These are phyloP conservation scores for Picochlorum sp. DNA, from an alignment of 139 green algal genomes.

Conservation along the genomic window DNA sequence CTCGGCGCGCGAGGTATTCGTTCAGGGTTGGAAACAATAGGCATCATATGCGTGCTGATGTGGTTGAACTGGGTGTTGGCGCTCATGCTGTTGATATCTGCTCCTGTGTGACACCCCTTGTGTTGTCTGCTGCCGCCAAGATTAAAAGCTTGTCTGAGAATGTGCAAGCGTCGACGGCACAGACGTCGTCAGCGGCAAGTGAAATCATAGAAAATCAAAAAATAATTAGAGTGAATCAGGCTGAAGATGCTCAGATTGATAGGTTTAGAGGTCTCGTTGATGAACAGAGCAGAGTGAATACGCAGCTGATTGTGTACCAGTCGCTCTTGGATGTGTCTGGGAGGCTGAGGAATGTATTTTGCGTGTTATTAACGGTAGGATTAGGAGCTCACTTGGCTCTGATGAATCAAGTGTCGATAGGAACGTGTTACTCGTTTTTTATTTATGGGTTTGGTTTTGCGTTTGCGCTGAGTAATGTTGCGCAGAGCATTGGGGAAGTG, in stretches of 20 bases:
- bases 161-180: conserved; percentile 5
- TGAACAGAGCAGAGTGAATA: not conserved
- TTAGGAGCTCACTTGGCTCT: conserved; percentile 26
- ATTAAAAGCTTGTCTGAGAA: conserved; percentile 13
- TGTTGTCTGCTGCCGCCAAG: not conserved
- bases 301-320: conserved; percentile 2
- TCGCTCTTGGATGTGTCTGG: conserved; percentile 22
- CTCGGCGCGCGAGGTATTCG: conserved; percentile 23
- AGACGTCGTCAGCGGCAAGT: conserved; percentile 8
- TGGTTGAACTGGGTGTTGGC: conserved; percentile 21
- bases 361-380: conserved; percentile 22
- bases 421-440: conserved; percentile 29
- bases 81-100: conserved; percentile 14
- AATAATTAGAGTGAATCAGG: conserved; percentile 15
- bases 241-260: conserved; percentile 14
- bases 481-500: conserved; percentile 11
- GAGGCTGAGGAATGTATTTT: conserved; percentile 27
- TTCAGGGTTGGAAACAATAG: conserved; percentile 22
- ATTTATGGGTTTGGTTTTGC: conserved; percentile 18
- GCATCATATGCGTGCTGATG: conserved; percentile 12
- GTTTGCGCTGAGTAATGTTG: conserved; percentile 28
- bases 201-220: conserved; percentile 29
- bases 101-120: conserved; percentile 24
- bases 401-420: conserved; percentile 8
- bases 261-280: conserved; percentile 19